Conservation (phyloP, 1,284 basidiomycete genomes). For the Apiotrichum gracile region DNA sequence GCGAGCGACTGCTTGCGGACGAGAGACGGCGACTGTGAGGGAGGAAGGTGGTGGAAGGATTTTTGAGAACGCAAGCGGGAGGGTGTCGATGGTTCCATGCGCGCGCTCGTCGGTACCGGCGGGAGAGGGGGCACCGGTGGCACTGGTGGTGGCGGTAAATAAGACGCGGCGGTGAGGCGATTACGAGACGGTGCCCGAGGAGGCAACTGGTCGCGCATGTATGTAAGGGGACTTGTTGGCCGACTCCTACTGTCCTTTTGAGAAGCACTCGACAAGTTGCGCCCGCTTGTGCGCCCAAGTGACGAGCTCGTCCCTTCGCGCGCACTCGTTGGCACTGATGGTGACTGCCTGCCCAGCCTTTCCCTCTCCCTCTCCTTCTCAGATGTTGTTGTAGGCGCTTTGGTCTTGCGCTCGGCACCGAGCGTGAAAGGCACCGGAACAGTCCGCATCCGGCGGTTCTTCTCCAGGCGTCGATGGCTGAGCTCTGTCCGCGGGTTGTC, state of each 20-base stretch:
- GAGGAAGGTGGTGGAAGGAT: conserved; percentile 33
- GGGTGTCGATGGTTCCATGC: conserved; percentile 8
- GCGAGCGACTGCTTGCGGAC: conserved; percentile 39
- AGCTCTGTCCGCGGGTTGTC: conserved; percentile 39
- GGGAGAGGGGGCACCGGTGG: conserved; percentile 14
- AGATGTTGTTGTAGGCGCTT: background rate
- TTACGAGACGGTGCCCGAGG: background rate
- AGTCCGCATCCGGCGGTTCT: conserved; percentile 17
- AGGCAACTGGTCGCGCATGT: background rate
- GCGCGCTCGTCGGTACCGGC: conserved; percentile 3
- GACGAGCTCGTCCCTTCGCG: background rate
- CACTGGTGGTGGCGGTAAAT: background rate
- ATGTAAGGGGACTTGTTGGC: background rate
- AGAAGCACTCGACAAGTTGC: background rate
- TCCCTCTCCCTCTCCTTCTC: background rate
- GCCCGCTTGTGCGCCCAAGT: background rate
- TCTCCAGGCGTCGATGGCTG: conserved; percentile 28
- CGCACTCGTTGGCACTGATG: background rate
- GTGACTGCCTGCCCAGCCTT: background rate
- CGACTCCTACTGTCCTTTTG: background rate
- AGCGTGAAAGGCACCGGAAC: conserved; percentile 17
- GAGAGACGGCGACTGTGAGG: conserved; percentile 23
- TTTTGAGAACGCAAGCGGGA: conserved; percentile 40
- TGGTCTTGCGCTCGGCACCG: conserved; percentile 10
- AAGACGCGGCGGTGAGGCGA: background rate